A percentile compares a stretch with the other conserved stretches of the same genome.
Evolutionary conservation across 1,284 basidiomycete species (phyloP).

Genomic region (Fomitopsis betulina): DNA sequence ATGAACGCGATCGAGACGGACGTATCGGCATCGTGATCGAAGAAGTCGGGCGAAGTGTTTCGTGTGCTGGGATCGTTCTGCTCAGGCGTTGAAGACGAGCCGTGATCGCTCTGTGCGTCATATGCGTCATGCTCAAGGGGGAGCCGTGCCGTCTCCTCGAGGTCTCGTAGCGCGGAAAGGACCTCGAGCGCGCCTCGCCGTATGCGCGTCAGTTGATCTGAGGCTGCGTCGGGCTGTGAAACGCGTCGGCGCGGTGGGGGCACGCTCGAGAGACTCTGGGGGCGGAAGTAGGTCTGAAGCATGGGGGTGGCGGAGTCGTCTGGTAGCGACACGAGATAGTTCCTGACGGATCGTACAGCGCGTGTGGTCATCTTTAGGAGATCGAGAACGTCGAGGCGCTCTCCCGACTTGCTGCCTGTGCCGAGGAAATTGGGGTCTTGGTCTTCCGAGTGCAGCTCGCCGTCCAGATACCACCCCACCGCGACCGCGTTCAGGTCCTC

Average conservation of each 20-base stretch:
- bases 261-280: constrained; percentile 33
- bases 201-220: constrained; percentile 63
- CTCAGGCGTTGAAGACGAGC: constrained; percentile 29
- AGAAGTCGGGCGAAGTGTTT: constrained; percentile 39
- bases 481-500: constrained; percentile 63
- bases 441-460: constrained; percentile 12
- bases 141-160: constrained; percentile 63
- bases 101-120: constrained; percentile 68
- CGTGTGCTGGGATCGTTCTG: constrained; percentile 30
- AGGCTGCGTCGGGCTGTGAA: constrained; percentile 30
- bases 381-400: constrained; percentile 51
- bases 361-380: constrained; percentile 72
- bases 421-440: constrained; percentile 24
- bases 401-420: constrained; percentile 14
- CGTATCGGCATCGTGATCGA: constrained; percentile 46
- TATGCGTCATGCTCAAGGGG: constrained; percentile 71
- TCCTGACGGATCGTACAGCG: constrained; percentile 73
- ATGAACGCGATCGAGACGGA: constrained; percentile 64
- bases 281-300: constrained; percentile 46
- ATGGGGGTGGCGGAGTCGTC: constrained; percentile 55
- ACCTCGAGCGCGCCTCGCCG: constrained; percentile 74
- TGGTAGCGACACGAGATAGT: constrained; percentile 76
- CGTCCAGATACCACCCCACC: constrained; percentile 46
- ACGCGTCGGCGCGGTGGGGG: constrained; percentile 33
- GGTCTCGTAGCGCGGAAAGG: constrained; percentile 62